phyloP scores from a whole-genome alignment of 495 filamentous ascomycete species.

The Aspergillus coremiiformis region DNA sequence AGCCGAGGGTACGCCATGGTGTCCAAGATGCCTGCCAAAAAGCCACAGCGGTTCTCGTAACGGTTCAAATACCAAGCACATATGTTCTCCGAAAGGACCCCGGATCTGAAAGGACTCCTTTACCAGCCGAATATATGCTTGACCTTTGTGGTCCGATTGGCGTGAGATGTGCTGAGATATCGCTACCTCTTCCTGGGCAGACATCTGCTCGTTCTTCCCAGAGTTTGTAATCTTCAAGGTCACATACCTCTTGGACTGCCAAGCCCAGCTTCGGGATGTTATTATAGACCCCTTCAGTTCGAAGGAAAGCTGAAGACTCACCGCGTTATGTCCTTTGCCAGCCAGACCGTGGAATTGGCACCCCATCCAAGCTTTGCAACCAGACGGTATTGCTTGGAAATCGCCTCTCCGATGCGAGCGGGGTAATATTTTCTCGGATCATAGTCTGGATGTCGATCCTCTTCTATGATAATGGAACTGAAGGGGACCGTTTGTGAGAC shows the following conservation, averaged over 20 bases:
- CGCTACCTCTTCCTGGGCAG: conserved; percentile 24
- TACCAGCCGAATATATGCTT: conserved; percentile 17
- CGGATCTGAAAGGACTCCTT: conserved; percentile 22
- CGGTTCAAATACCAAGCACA: conserved; percentile 29
- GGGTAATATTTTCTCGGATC: no score
- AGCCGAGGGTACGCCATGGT: conserved; percentile 14
- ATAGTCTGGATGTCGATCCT: no score
- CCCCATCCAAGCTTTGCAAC: no score
- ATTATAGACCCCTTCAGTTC: no score
- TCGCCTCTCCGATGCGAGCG: no score
- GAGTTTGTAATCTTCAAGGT: conserved; percentile 28
- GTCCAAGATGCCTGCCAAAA: conserved; percentile 12
- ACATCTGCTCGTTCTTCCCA: conserved; percentile 13
- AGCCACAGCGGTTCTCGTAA: conserved; percentile 28
- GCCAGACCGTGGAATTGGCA: no score
- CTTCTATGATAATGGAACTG: no score
- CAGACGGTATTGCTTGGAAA: no score
- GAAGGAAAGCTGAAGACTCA: no score
- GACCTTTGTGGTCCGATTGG: conserved; percentile 21
- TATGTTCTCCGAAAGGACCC: conserved; percentile 20
- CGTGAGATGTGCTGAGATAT: conserved; percentile 20
- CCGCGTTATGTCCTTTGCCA: no score
- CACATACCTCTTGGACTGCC: conserved; percentile 24
- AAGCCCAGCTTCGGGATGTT: conserved; percentile 24
- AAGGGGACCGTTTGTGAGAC: no score